phyloP scores from a whole-genome alignment of 768 basidiomycete species.

The Naganishia randhawae region DNA sequence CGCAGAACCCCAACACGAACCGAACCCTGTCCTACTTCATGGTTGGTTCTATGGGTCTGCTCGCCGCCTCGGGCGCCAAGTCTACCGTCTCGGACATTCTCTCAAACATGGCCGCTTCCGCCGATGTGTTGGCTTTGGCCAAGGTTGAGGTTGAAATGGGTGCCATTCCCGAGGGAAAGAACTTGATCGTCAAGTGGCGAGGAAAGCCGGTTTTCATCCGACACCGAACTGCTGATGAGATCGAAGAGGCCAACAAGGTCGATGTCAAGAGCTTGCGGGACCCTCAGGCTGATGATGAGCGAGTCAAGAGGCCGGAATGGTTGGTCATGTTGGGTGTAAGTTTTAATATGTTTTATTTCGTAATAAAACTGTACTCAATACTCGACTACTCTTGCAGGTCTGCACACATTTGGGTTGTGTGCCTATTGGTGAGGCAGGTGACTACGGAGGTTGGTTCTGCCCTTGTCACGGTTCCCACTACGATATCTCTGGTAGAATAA shows the following conservation, averaged over 20 bases:
- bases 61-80: constrained; percentile 91
- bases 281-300: constrained; percentile 81
- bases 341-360: neutral
- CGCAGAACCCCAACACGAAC: constrained; percentile 57
- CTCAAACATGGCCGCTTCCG: constrained; percentile 91
- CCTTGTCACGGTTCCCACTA: constrained; percentile 95
- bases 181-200: constrained; percentile 69
- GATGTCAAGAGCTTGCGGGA: constrained; percentile 88
- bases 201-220: constrained; percentile 99
- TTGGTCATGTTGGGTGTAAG: constrained; percentile 55
- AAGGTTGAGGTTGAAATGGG: constrained; percentile 92
- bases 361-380: constrained; percentile 53
- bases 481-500: constrained; percentile 88
- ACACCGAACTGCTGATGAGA: constrained; percentile 85
- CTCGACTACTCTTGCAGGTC: constrained; percentile 44
- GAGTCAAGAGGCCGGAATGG: constrained; percentile 95
- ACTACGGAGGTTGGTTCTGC: constrained; percentile 93
- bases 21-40: constrained; percentile 54
- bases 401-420: constrained; percentile 99
- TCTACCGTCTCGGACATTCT: constrained; percentile 90
- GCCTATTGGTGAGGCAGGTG: constrained; percentile 67
- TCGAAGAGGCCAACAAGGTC: constrained; percentile 79
- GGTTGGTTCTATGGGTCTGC: constrained; percentile 70
- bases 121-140: constrained; percentile 94
- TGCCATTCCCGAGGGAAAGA: constrained; percentile 74